Evolutionary conservation across 306 rosid genomes (phyloP), one percentile per base, ranked within the genome.

Genomic region (Cucumis melo): DNA sequence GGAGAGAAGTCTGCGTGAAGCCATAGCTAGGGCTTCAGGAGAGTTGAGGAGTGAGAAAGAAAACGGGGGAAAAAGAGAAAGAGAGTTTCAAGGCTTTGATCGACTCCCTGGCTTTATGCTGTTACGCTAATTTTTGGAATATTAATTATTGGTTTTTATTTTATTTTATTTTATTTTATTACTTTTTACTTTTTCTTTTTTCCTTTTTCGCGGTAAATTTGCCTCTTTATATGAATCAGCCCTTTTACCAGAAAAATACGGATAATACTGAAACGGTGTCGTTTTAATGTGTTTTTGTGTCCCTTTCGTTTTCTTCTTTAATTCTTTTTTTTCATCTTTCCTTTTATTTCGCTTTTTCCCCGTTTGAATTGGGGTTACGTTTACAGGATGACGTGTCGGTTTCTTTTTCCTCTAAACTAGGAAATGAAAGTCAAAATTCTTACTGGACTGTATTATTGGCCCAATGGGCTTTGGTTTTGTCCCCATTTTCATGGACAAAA

Each of bases 1-100:
- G 34, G 92, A 85, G 14, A 85, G 66, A 75, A 89, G 76, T 80
- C 91, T 91, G 71, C 98, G 92, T 41, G 97, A 93, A 85, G 98
- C 96, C 98, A 93, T 75, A 4, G 59, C 10, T 44, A 21, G 66
- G 84, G 89, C 86, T 80, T 80, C 87, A 42, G 29, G 71, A 44
- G 58, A 29, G 84, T 10, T 55, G 39, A 36, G 57, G 63, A 71
- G 59, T 71, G 78, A 44, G 81, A 61, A 36, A 3, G 74, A 81
- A 74, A 58, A 72, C 8, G 17, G 19, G 57, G 29, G 29, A 27
- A 27, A 27, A 27, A 1, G 79, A 81, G 76, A 60, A 66, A 24
- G 23, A 70, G 24, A 50, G 6, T 3, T n/a, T 5, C 44, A 42
- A 67, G 42, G 58, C 55, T 75, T 21, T 8, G 55, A 50, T 72